Evolutionary conservation across 2,329 filamentous ascomycete genomes (phyloP).

Genomic region (Dactylella cylindrospora): DNA sequence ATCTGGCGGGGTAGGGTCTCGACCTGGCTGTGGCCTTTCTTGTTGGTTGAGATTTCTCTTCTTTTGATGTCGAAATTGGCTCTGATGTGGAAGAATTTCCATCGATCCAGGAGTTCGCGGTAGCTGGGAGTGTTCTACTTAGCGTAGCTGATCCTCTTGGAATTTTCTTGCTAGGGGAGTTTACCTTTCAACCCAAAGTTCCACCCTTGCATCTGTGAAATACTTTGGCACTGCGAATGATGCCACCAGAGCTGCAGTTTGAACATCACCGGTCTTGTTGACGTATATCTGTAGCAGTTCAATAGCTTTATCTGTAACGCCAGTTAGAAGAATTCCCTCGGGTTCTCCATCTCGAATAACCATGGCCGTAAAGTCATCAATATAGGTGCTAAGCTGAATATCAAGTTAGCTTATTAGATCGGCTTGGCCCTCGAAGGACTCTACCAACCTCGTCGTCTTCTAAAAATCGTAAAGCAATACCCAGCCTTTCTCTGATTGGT

Average conservation of each 20-base stretch:
- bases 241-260: slow-evolving; percentile 74
- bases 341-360: slow-evolving; percentile 69
- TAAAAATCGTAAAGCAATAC: slow-evolving; percentile 69
- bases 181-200: slow-evolving; percentile 60
- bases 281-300: slow-evolving; percentile 76
- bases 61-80: slow-evolving; percentile 78
- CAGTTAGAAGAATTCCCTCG: slow-evolving; percentile 75
- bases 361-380: slow-evolving; percentile 64
- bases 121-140: slow-evolving; percentile 54
- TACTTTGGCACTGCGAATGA: slow-evolving; percentile 74
- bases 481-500: slow-evolving; percentile 72
- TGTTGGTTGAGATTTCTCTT: slow-evolving; percentile 66
- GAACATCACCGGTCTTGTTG: slow-evolving; percentile 72
- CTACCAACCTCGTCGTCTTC: slow-evolving; percentile 55
- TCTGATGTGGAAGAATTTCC: slow-evolving; percentile 72
- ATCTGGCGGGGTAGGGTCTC: slow-evolving; percentile 69
- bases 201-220: slow-evolving; percentile 73
- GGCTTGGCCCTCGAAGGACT: neutral
- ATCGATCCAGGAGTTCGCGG: slow-evolving; percentile 69
- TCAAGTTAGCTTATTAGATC: neutral
- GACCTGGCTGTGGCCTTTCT: slow-evolving; percentile 64
- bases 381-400: slow-evolving; percentile 65
- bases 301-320: slow-evolving; percentile 70
- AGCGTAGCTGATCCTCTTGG: neutral
- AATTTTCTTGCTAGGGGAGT: neutral